Evolutionary conservation across 1,284 basidiomycete species (phyloP).

Genomic region (Wallemia ichthyophaga): DNA sequence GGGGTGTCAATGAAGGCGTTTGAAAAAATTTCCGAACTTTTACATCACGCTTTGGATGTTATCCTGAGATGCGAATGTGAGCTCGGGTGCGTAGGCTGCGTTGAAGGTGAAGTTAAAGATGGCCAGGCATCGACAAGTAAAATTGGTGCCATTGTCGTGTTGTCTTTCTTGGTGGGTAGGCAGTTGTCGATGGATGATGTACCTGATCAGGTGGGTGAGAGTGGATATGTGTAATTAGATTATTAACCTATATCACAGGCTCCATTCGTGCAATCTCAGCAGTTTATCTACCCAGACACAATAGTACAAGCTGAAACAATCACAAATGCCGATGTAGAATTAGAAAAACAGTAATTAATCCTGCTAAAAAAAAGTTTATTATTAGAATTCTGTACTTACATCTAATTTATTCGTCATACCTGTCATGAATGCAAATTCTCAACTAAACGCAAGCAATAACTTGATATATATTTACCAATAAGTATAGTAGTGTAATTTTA

Average conservation of each 20-base stretch:
- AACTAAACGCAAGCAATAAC: too few relatives aligned
- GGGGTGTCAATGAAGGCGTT: conserved; percentile 51
- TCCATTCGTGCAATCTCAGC: not conserved
- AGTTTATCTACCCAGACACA: not conserved
- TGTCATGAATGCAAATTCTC: too few relatives aligned
- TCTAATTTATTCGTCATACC: too few relatives aligned
- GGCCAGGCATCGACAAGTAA: conserved; percentile 7
- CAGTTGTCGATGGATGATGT: not conserved
- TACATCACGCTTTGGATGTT: conserved; percentile 29
- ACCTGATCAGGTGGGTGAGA: not conserved
- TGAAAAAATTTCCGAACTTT: conserved; percentile 36
- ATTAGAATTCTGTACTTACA: too few relatives aligned
- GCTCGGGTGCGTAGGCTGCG: conserved; percentile 26
- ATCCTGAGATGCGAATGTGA: conserved; percentile 38
- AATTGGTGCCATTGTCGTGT: not conserved
- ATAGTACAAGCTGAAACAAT: not conserved
- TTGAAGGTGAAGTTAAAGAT: conserved; percentile 3
- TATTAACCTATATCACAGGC: not conserved
- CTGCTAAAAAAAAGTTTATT: too few relatives aligned
- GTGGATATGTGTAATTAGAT: not conserved
- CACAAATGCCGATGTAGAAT: not conserved
- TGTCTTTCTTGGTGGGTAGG: not conserved
- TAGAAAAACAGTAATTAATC: too few relatives aligned
- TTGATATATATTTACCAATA: too few relatives aligned
- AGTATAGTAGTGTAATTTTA: too few relatives aligned